Evolutionary conservation across 306 rosid species (phyloP), one percentile per base, ranked within the genome.

Genomic region (Cucurbita moschata): DNA sequence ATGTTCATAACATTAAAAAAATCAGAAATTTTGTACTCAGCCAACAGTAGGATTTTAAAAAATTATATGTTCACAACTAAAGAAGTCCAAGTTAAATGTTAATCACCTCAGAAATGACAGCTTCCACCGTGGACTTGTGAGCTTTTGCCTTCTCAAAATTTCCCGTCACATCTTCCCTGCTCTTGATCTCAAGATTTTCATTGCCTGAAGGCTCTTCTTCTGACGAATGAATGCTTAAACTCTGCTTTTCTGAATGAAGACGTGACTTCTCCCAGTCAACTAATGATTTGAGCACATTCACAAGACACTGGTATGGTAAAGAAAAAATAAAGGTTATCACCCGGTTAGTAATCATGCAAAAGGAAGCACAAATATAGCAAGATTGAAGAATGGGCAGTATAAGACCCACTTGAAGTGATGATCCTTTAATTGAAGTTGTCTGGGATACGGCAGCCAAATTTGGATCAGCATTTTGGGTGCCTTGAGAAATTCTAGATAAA

Each of bases 91-190:
- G 75, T 59, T 26, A 44, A 59, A 49, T 52, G 52, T 64, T 19
- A 23, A 43, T 77, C 81, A 91, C 99, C 97, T 86, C 93, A 51
- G 89, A 80, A 75, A 95, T 79, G 46, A 92, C 96, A 82, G 97
- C 97, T 86, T 95, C 99, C 85, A 95, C 72, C 59, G 99, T 91
- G 56, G 99, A 91, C 81, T 95, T 91, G 73, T 89, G 99, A 66
- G 97, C 97, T 76, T 95, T 95, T 71, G 91, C 99, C 86, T 87
- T 95, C 91, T 85, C 96, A 87, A 95, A 95, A 79, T 88, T 81
- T 53, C 86, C 88, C 58, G 91, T 79, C 70, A 79, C 71, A 79
- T 86, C 92, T 81, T 88, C 96, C 80, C 89, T 83, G 78, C 79
- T 77, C 79, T 88, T 90, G 50, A 78, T 77, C 77, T 94, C 99